Conservation (phyloP, 441 rosid species). For the Lepidium campestre region DNA sequence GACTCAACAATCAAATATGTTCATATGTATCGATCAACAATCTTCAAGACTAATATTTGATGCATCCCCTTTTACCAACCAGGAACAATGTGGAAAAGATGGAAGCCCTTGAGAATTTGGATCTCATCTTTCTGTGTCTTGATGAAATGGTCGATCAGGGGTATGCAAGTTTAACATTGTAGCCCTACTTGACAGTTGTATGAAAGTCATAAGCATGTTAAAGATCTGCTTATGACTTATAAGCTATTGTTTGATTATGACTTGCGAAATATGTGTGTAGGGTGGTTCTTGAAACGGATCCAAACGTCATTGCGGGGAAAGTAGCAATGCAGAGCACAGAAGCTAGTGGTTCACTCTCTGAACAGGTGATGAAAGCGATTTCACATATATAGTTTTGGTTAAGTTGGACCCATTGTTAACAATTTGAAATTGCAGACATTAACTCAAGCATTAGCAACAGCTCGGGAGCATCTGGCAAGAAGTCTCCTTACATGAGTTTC, state of each 20-base stretch:
- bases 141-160: slow-evolving; percentile 95
- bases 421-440: slow-evolving; percentile 23
- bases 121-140: slow-evolving; percentile 74
- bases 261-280: slow-evolving; percentile 31
- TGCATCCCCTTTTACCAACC: background rate
- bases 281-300: slow-evolving; percentile 84
- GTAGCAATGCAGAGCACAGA: slow-evolving; percentile 82
- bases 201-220: background rate
- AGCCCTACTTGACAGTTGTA: background rate
- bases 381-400: background rate
- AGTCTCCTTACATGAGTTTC: slow-evolving; percentile 29
- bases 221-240: background rate
- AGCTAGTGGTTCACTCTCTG: slow-evolving; percentile 70
- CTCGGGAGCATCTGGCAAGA: slow-evolving; percentile 30
- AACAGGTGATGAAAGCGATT: slow-evolving; percentile 54
- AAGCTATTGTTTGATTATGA: slow-evolving; percentile 4
- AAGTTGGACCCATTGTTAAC: background rate
- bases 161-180: slow-evolving; percentile 31
- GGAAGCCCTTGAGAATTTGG: slow-evolving; percentile 87
- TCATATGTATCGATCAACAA: background rate
- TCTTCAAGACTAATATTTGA: background rate
- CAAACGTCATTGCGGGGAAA: slow-evolving; percentile 76
- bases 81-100: slow-evolving; percentile 85
- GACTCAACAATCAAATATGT: background rate
- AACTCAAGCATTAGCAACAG: slow-evolving; percentile 31